phyloP scores from a whole-genome alignment of 352 stramenopile genomes.

The Thraustochytrium striatum region DNA sequence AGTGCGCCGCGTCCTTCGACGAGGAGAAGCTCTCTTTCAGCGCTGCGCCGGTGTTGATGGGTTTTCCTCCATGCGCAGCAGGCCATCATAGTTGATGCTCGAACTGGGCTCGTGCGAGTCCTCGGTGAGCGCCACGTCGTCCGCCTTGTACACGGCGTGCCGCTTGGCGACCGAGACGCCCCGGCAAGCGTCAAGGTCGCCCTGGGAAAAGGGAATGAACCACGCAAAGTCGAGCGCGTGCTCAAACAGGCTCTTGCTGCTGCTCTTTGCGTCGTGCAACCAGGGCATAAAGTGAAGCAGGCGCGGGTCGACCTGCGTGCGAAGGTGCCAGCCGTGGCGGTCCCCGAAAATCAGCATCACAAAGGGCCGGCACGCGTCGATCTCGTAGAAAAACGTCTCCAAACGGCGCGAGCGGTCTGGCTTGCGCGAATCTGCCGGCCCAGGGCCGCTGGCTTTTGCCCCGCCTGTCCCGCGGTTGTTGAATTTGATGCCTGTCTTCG shows the following conservation, averaged over 20 bases:
- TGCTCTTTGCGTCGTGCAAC: background rate
- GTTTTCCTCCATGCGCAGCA: background rate
- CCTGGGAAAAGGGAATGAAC: background rate
- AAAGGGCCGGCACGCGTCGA: slow-evolving; percentile 37
- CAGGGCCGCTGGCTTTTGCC: no score
- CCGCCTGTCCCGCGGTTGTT: background rate
- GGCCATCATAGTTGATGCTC: slow-evolving; percentile 19
- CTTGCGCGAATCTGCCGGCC: no score
- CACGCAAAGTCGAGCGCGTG: background rate
- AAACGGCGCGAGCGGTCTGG: background rate
- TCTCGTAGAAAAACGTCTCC: slow-evolving; percentile 25
- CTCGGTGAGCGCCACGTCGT: background rate
- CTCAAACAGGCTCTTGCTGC: background rate
- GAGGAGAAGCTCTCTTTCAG: no score
- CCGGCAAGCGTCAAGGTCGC: background rate
- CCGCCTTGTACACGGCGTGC: background rate
- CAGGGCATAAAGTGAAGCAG: slow-evolving; percentile 12
- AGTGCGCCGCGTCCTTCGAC: no score
- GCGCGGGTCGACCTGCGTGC: background rate
- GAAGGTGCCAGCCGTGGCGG: slow-evolving; percentile 19
- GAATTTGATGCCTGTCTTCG: background rate
- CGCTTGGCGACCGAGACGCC: slow-evolving; percentile 3
- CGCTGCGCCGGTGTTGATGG: no score
- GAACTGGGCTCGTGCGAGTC: background rate
- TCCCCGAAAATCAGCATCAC: slow-evolving; percentile 1